Percentiles rank a stretch among this genome's conserved stretches.
Evolutionary conservation across 2,329 filamentous ascomycete genomes (phyloP).

Genomic region (Colletotrichum aenigma): DNA sequence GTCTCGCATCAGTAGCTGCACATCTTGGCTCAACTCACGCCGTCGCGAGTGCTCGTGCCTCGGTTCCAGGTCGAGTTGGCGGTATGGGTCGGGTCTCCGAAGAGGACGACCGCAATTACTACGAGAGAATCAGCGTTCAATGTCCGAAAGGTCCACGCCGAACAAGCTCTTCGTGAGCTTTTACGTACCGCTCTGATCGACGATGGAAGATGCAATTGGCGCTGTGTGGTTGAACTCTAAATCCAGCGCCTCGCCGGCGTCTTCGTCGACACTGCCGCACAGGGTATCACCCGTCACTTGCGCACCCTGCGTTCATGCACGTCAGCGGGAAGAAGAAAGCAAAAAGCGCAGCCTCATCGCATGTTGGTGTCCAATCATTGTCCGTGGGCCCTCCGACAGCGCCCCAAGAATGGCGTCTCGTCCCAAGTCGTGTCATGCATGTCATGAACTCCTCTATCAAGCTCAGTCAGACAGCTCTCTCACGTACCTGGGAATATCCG

Average conservation of each 20-base stretch:
- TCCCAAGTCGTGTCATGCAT: background rate
- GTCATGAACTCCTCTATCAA: background rate
- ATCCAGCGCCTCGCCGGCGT: slow-evolving; percentile 4
- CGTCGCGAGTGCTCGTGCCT: slow-evolving; percentile 39
- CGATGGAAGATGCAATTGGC: slow-evolving; percentile 26
- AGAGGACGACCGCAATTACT: slow-evolving; percentile 45
- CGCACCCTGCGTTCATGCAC: slow-evolving; percentile 34
- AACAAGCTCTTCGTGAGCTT: background rate
- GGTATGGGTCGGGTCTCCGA: slow-evolving; percentile 46
- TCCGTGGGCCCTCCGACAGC: background rate
- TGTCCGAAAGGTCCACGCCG: background rate
- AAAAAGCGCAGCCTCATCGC: background rate
- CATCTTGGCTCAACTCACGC: slow-evolving; percentile 33
- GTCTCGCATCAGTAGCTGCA: background rate
- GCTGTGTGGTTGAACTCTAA: slow-evolving; percentile 24
- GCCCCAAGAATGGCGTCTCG: background rate
- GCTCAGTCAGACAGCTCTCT: background rate
- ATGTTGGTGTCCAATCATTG: background rate
- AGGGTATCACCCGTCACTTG: slow-evolving; percentile 41
- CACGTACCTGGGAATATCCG: slow-evolving; percentile 44
- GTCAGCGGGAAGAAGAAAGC: background rate
- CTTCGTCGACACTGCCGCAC: slow-evolving; percentile 35
- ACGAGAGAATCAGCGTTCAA: background rate
- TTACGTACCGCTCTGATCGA: slow-evolving; percentile 38
- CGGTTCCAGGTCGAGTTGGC: slow-evolving; percentile 37